phyloP scores from a whole-genome alignment of 2,329 filamentous ascomycete genomes.

The Diaporthe ampelina region DNA sequence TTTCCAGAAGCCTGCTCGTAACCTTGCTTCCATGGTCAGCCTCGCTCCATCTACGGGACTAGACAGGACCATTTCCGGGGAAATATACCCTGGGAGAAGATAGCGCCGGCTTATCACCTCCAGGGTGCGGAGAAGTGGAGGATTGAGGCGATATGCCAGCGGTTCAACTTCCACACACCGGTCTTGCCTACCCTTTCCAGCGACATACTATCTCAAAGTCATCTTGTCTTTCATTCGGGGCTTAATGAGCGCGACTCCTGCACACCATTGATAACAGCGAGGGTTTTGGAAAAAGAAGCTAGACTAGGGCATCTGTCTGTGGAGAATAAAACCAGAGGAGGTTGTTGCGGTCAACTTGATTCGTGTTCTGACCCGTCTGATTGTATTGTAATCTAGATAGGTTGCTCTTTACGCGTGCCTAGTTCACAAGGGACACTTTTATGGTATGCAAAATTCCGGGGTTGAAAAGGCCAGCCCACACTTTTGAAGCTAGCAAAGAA shows the following conservation, averaged over 20 bases:
- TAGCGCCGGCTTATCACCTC: constrained; percentile 1
- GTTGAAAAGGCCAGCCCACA: neutral
- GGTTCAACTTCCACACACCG: neutral
- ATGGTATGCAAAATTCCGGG: too few species aligned
- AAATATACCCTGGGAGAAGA: neutral
- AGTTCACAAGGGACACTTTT: too few species aligned
- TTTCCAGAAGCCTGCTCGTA: neutral
- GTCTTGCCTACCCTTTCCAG: constrained; percentile 14
- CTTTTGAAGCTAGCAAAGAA: neutral
- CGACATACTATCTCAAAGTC: neutral
- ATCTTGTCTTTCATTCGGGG: neutral
- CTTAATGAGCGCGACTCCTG: neutral
- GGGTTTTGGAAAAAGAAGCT: too few species aligned
- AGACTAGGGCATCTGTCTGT: neutral
- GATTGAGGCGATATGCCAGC: neutral
- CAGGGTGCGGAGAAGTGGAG: neutral
- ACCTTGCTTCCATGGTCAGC: neutral
- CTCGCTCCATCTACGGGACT: neutral
- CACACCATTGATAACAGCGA: neutral
- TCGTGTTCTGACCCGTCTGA: neutral
- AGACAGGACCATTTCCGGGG: neutral
- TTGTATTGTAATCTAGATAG: neutral
- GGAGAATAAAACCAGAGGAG: neutral
- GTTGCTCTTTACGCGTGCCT: neutral
- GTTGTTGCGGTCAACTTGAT: neutral